Evolutionary conservation across 2,329 filamentous ascomycete species (phyloP).

Genomic region (Phaeophleospora eucalypticola): DNA sequence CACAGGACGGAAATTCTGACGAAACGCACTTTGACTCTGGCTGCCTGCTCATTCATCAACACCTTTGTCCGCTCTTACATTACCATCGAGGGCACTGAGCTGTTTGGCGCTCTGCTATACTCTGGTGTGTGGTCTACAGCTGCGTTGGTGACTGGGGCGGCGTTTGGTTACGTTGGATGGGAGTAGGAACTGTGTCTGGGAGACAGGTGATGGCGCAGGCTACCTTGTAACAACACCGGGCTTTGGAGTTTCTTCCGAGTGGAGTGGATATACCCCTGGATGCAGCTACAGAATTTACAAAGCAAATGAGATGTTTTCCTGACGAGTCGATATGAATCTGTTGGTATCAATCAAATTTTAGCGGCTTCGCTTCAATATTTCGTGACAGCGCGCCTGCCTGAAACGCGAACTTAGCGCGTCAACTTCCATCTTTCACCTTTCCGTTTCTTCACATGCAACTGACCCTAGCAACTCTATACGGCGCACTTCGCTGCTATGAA

Average conservation of each 20-base stretch:
- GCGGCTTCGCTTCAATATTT: too few relatives aligned
- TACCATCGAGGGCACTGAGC: conserved; percentile 66
- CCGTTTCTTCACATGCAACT: not conserved
- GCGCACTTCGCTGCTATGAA: conserved; percentile 7
- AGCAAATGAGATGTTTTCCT: too few relatives aligned
- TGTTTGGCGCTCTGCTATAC: conserved; percentile 67
- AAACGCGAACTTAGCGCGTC: not conserved
- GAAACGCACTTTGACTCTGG: conserved; percentile 51
- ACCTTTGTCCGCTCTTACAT: conserved; percentile 62
- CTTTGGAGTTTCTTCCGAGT: too few relatives aligned
- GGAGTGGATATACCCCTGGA: too few relatives aligned
- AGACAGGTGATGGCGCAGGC: too few relatives aligned
- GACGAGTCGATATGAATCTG: too few relatives aligned
- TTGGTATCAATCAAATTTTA: too few relatives aligned
- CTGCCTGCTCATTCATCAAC: conserved; percentile 45
- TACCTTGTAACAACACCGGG: too few relatives aligned
- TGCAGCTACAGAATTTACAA: too few relatives aligned
- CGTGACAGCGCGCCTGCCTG: not conserved
- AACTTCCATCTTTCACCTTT: not conserved
- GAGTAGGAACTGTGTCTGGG: too few relatives aligned
- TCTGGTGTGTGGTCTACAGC: conserved; percentile 70
- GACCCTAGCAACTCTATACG: not conserved
- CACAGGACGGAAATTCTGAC: conserved; percentile 60
- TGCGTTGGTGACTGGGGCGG: conserved; percentile 56
- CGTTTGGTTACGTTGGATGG: conserved; percentile 50